Evolutionary conservation across 768 basidiomycete species (phyloP), one percentile per base, ranked within the genome.

Genomic region (Candolleomyces eurysporus): DNA sequence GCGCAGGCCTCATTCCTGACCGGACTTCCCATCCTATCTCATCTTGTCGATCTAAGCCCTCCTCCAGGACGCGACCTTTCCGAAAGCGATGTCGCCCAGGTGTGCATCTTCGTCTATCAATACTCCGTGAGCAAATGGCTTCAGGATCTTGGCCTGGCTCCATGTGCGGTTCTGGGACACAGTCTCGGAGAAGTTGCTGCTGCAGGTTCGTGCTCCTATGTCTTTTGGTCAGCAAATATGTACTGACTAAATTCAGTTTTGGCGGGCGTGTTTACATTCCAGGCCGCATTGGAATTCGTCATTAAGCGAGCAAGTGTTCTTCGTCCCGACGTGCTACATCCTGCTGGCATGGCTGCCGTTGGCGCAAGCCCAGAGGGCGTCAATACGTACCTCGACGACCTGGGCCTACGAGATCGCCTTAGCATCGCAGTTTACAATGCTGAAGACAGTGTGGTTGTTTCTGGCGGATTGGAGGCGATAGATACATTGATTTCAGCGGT

Each of bases 21-120:
- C 16, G 71, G 71, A 0, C 70, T 71, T 56, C 67, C 72, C 21
- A 68, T 74, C 45, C 63, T 73, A 5, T 65, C 72, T 5, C 69
- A 71, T 60, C 68, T 76, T 14, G 49, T 75, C 2, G 74, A 70
- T 4, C 69, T 70, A 31, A 62, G 61, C 0, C 62, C 66, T 8
- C 66, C 68, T 56, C 59, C 64, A 13, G 61, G 58, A 17, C 63
- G 68, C 6, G 62, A 65, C 11, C 75, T 75, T 5, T 68, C 73
- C 52, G 61, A 72, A 31, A 74, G 73, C 45, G 71, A 71, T 26
- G 67, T 75, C 42, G 73, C 72, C 1, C 74, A 73, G 49, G 68
- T 77, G 21, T 75, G 74, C 59, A 75, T 76, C 48, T 77, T 73
- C 57, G 68, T 76, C 14, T 76, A 73, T 63, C 76, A 76, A 58